These are phyloP conservation scores for Scheffersomyces insectosa DNA, from an alignment of 1,139 yeast genomes.

Conservation along the genomic window DNA sequence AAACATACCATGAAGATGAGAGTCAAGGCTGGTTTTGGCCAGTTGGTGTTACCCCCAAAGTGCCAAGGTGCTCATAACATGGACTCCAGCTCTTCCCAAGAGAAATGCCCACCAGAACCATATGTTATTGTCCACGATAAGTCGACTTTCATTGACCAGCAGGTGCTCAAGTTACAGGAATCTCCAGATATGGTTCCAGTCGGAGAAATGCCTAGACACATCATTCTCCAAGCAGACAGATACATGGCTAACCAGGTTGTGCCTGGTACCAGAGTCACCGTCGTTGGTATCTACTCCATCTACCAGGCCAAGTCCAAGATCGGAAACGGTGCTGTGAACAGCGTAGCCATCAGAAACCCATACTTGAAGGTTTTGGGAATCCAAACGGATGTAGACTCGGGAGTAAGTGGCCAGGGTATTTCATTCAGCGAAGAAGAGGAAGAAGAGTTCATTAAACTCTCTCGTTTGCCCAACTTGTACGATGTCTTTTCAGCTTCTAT, in stretches of 20 bases:
- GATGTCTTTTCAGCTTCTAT: slow-evolving; percentile 84
- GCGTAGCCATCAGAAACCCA: slow-evolving; percentile 90
- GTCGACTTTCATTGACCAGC: slow-evolving; percentile 91
- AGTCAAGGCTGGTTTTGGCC: slow-evolving; percentile 79
- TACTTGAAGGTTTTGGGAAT: slow-evolving; percentile 86
- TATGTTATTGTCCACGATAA: slow-evolving; percentile 92
- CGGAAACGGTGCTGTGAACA: slow-evolving; percentile 35
- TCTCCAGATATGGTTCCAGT: slow-evolving; percentile 98
- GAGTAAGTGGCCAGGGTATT: slow-evolving; percentile 59
- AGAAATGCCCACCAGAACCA: slow-evolving; percentile 87
- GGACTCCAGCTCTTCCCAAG: slow-evolving; percentile 48
- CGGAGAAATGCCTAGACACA: slow-evolving; percentile 98
- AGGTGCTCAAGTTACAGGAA: slow-evolving; percentile 89
- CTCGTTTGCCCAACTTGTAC: slow-evolving; percentile 81
- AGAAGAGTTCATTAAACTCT: slow-evolving; percentile 79
- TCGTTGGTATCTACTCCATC: slow-evolving; percentile 89
- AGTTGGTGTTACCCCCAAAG: slow-evolving; percentile 68
- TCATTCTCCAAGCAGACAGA: slow-evolving; percentile 84
- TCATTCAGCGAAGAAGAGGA: slow-evolving; percentile 92
- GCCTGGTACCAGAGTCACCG: slow-evolving; percentile 93
- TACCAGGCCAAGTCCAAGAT: slow-evolving; percentile 67
- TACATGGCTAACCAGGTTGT: slow-evolving; percentile 86
- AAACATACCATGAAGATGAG: slow-evolving; percentile 71
- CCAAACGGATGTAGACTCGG: slow-evolving; percentile 77
- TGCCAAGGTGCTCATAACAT: slow-evolving; percentile 67